phyloP scores from a whole-genome alignment of 768 basidiomycete genomes.

The Lentinula sp. region DNA sequence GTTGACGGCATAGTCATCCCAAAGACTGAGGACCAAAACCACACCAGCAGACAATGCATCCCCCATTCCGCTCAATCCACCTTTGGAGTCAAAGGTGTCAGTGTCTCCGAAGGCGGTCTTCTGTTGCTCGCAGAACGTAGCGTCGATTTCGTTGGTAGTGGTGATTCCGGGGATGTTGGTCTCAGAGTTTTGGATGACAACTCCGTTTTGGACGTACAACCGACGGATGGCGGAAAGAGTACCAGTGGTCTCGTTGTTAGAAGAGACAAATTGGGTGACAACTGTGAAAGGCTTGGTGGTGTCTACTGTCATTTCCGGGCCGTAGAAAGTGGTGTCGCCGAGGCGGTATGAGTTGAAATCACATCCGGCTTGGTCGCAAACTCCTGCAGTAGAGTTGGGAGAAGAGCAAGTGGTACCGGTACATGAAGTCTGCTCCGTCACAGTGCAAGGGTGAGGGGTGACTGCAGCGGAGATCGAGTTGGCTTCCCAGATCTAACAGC shows the following conservation, averaged over 20 bases:
- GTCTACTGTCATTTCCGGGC: slow-evolving; percentile 30
- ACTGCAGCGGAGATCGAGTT: slow-evolving; percentile 31
- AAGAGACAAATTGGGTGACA: slow-evolving; percentile 40
- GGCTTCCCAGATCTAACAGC: slow-evolving; percentile 27
- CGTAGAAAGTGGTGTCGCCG: slow-evolving; percentile 33
- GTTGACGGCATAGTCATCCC: slow-evolving; percentile 49
- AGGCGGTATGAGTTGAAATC: slow-evolving; percentile 44
- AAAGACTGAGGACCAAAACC: slow-evolving; percentile 30
- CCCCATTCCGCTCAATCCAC: slow-evolving; percentile 21
- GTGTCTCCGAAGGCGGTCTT: slow-evolving; percentile 29
- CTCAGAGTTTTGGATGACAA: slow-evolving; percentile 33
- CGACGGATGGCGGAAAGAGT: slow-evolving; percentile 36
- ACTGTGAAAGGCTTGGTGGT: slow-evolving; percentile 33
- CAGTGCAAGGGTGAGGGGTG: slow-evolving; percentile 37
- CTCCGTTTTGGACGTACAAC: slow-evolving; percentile 37
- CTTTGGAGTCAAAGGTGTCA: slow-evolving; percentile 25
- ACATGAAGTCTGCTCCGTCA: slow-evolving; percentile 29
- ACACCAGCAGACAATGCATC: slow-evolving; percentile 24
- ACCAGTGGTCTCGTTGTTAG: slow-evolving; percentile 29
- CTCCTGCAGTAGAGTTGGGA: slow-evolving; percentile 17
- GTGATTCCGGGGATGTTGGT: slow-evolving; percentile 29
- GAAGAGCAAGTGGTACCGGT: slow-evolving; percentile 24
- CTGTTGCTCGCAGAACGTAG: slow-evolving; percentile 28
- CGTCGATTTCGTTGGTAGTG: slow-evolving; percentile 29
- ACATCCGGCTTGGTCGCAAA: slow-evolving; percentile 38